phyloP scores from a whole-genome alignment of 2,329 filamentous ascomycete genomes.

The Emericellopsis atlantica region DNA sequence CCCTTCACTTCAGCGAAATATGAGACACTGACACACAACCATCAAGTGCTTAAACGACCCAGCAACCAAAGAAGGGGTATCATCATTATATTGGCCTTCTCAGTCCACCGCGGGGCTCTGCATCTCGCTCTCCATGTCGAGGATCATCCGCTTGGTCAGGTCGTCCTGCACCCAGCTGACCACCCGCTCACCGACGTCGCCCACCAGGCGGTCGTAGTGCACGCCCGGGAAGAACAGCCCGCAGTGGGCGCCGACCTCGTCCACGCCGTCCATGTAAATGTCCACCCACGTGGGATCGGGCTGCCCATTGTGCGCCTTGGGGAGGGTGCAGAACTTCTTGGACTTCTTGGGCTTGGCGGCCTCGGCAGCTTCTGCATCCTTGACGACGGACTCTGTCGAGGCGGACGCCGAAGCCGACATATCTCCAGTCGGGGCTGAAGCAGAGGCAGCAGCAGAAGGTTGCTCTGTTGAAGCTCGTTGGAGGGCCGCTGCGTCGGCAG shows the following conservation, averaged over 20 bases:
- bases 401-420: not conserved
- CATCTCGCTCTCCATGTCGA: slow-evolving; percentile 9
- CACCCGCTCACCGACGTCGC: slow-evolving; percentile 56
- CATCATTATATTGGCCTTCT: not conserved
- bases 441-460: no score
- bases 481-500: not conserved
- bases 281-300: slow-evolving; percentile 64
- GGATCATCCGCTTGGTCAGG: slow-evolving; percentile 26
- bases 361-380: not conserved
- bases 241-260: slow-evolving; percentile 78
- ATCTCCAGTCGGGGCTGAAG: not conserved
- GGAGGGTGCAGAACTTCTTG: slow-evolving; percentile 65
- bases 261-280: slow-evolving; percentile 70
- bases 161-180: slow-evolving; percentile 59
- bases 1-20: no score
- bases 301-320: slow-evolving; percentile 37
- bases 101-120: not conserved
- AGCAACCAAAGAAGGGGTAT: not conserved
- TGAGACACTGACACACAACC: no score
- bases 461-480: not conserved
- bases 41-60: no score
- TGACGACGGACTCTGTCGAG: not conserved
- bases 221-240: slow-evolving; percentile 64
- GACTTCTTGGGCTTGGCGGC: slow-evolving; percentile 11
- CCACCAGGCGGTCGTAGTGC: slow-evolving; percentile 67